These are phyloP conservation scores for Obba rivulosa DNA, from an alignment of 768 basidiomycete genomes.

Conservation along the genomic window DNA sequence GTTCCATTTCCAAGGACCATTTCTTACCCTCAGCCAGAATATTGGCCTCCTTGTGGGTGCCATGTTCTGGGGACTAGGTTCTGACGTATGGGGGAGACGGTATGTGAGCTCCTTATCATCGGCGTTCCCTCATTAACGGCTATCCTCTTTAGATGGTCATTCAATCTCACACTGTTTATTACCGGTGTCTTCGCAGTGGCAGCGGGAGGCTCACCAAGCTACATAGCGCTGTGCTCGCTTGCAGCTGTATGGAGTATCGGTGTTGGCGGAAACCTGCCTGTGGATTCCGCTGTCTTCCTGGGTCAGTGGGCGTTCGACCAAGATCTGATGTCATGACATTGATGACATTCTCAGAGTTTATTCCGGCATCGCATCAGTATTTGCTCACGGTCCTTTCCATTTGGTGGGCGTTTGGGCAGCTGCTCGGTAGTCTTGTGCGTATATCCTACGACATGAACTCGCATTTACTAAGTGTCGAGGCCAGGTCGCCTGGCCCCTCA, in stretches of 20 bases:
- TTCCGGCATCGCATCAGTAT: conserved; percentile 71
- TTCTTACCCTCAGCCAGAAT: conserved; percentile 65
- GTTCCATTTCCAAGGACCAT: conserved; percentile 56
- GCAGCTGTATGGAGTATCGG: conserved; percentile 59
- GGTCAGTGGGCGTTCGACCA: conserved; percentile 31
- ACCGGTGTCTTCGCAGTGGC: conserved; percentile 61
- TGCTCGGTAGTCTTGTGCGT: conserved; percentile 46
- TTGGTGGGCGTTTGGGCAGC: conserved; percentile 78
- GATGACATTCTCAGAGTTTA: conserved; percentile 42
- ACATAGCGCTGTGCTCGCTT: conserved; percentile 44
- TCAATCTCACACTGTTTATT: conserved; percentile 67
- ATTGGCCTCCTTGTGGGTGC: conserved; percentile 68
- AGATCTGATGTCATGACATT: not conserved
- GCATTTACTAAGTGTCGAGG: not conserved
- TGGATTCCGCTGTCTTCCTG: conserved; percentile 72
- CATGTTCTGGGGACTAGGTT: conserved; percentile 61
- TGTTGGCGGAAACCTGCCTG: conserved; percentile 69
- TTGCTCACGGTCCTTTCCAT: conserved; percentile 69
- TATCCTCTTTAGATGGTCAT: conserved; percentile 44
- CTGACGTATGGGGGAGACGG: conserved; percentile 70
- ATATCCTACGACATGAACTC: too few relatives aligned
- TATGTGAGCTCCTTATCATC: conserved; percentile 18
- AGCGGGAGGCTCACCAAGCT: conserved; percentile 55
- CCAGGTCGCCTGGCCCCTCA: conserved; percentile 68
- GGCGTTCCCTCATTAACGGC: not conserved